Evolutionary conservation across 2,329 filamentous ascomycete species (phyloP).

Genomic region (Neoarthrinium moseri): DNA sequence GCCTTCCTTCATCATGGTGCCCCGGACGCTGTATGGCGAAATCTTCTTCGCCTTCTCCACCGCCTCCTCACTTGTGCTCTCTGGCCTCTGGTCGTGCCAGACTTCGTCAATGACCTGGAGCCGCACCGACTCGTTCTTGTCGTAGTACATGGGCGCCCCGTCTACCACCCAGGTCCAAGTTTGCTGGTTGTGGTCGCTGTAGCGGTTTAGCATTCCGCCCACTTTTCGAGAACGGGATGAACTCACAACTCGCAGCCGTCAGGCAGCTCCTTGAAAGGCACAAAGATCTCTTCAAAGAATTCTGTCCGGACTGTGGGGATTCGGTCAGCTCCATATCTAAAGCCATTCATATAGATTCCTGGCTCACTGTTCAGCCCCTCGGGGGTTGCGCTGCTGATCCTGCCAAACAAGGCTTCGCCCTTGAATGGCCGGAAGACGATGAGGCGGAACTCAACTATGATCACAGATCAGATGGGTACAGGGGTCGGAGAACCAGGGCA

Average conservation of each 20-base stretch:
- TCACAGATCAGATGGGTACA: background rate
- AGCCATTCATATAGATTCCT: background rate
- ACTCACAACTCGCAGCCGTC: conserved; percentile 74
- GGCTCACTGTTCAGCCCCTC: conserved; percentile 68
- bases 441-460: conserved; percentile 82
- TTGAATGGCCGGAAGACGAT: conserved; percentile 96
- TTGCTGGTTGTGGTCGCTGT: conserved; percentile 70
- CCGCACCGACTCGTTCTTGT: conserved; percentile 84
- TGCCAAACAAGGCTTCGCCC: conserved; percentile 83
- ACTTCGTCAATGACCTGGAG: conserved; percentile 84
- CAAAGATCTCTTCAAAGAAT: conserved; percentile 91
- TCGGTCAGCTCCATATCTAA: conserved; percentile 8
- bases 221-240: background rate
- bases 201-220: background rate
- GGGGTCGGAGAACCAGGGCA: background rate
- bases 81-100: conserved; percentile 86
- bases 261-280: conserved; percentile 72
- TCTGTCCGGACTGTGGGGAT: conserved; percentile 68
- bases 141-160: conserved; percentile 76
- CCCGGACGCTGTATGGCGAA: conserved; percentile 70
- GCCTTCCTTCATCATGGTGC: conserved; percentile 62
- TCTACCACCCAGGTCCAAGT: conserved; percentile 84
- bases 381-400: conserved; percentile 72
- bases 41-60: conserved; percentile 52
- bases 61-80: conserved; percentile 60